Evolutionary conservation across 108 stramenopile species (phyloP), one percentile per base, ranked within the genome.

Genomic region (Seminavis robusta): DNA sequence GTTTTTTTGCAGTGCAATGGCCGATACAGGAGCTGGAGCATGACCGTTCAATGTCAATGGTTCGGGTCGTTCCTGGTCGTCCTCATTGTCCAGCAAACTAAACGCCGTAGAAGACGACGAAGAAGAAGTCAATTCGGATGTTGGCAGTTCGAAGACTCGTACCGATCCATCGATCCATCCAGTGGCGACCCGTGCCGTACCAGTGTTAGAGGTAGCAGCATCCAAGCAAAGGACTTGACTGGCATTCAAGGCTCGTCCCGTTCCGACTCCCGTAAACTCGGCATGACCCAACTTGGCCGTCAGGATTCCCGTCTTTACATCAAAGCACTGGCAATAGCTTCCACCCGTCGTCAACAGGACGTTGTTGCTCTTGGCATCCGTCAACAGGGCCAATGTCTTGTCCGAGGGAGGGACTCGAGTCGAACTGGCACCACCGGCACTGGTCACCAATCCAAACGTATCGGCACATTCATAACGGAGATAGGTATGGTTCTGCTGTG

Each of bases 381-480:
- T 23, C 3, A 41, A 52, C 59, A 91, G 87, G 6, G 76, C 67
- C 23, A 91, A 50, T 29, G 62, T 77, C 23, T 76, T 69, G 53
- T 86, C 80, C 28, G 89, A 82, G 23, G 66, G 70, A 8, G 88
- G 77, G 9, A 82, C 71, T 34, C 65, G 68, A 4, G 89, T 78
- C 6, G 89, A 74, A 4, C 72, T 73, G 9, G 78, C 57, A 29
- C 73, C 65, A 4, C 72, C 76, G 9, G 78, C 57, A 29, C 73
- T 65, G 25, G 61, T 58, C 15, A 83, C 55, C 33, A 92, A 63
- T 1, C 86, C 87, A 59, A 92, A 92, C 23, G 84, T 73, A 66
- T 92, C 90, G 33, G 86, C 90, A 51, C 90, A 92, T 63, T 92
- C 90, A 69, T 88, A 92, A 47, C 90, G 80, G 26, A 92, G 76